phyloP scores from a whole-genome alignment of 352 stramenopile species.

The Thraustochytrium sp. region DNA sequence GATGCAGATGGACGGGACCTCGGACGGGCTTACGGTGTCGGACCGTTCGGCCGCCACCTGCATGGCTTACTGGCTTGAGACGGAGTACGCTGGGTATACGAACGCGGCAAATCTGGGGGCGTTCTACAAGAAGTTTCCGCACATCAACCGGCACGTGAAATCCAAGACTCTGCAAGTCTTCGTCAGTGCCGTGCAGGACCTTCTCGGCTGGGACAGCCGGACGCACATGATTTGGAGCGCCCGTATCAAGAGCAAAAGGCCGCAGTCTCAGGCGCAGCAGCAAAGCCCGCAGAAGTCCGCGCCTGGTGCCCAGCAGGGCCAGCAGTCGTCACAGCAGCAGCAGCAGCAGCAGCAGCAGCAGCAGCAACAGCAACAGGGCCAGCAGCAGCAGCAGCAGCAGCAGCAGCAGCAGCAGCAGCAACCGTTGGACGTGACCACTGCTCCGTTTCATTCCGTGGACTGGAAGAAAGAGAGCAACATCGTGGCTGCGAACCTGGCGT shows the following conservation, averaged over 20 bases:
- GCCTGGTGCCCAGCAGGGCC: neutral
- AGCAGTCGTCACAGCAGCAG: neutral
- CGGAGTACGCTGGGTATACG: neutral
- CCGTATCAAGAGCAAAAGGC: no score
- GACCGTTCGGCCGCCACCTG: neutral
- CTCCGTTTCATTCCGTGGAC: neutral
- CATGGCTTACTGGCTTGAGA: slow-evolving; percentile 3
- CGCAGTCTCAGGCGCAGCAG: neutral
- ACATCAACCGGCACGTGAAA: slow-evolving; percentile 17
- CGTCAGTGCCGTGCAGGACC: neutral
- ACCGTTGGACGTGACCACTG: neutral
- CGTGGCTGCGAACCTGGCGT: neutral
- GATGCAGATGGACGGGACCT: neutral
- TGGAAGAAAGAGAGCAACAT: neutral
- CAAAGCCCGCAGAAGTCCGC: neutral
- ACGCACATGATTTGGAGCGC: slow-evolving; percentile 17
- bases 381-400: neutral
- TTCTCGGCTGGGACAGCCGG: neutral
- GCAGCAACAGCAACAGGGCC: neutral
- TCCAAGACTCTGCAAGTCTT: slow-evolving; percentile 12
- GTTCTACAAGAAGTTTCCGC: neutral
- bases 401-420: neutral
- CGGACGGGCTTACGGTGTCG: neutral
- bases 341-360: neutral
- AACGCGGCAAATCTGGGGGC: slow-evolving; percentile 5